phyloP scores from a whole-genome alignment of 371 early-diverging fungal species.

The Mucor circinelloides region DNA sequence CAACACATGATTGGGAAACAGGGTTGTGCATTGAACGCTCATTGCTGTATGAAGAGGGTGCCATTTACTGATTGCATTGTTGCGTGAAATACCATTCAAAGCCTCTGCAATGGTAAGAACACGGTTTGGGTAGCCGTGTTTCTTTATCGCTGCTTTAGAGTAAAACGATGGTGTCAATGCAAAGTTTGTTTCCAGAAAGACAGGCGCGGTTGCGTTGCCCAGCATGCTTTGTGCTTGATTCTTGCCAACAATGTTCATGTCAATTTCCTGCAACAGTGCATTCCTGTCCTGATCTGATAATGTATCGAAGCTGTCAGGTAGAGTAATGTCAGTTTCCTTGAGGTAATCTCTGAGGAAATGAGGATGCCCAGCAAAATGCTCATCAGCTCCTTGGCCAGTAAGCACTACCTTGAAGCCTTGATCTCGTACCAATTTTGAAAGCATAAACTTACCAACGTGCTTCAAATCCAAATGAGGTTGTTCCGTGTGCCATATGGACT shows the following conservation, averaged over 20 bases:
- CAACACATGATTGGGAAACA: slow-evolving; percentile 20
- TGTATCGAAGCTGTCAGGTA: slow-evolving; percentile 19
- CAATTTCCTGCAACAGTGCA: not conserved
- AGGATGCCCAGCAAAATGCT: slow-evolving; percentile 66
- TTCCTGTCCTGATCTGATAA: slow-evolving; percentile 1
- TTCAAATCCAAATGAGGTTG: slow-evolving; percentile 12
- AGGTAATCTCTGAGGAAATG: slow-evolving; percentile 22
- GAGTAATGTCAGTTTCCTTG: slow-evolving; percentile 16
- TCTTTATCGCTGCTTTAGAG: not conserved
- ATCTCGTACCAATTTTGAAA: slow-evolving; percentile 18
- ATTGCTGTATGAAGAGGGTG: slow-evolving; percentile 29
- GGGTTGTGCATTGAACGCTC: slow-evolving; percentile 20
- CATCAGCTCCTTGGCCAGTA: slow-evolving; percentile 69
- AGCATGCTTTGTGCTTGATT: not conserved
- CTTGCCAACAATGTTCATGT: not conserved
- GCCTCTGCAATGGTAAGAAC: slow-evolving; percentile 6
- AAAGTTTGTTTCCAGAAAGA: not conserved
- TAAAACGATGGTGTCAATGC: not conserved
- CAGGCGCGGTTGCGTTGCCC: not conserved
- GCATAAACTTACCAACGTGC: slow-evolving; percentile 1
- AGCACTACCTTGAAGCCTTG: slow-evolving; percentile 50
- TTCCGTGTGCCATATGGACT: slow-evolving; percentile 21
- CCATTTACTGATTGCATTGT: slow-evolving; percentile 23
- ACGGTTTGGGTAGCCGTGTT: slow-evolving; percentile 9
- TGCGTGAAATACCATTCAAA: slow-evolving; percentile 20